Conservation (phyloP, 1,284 basidiomycete species). For the Papiliotrema laurentii region DNA sequence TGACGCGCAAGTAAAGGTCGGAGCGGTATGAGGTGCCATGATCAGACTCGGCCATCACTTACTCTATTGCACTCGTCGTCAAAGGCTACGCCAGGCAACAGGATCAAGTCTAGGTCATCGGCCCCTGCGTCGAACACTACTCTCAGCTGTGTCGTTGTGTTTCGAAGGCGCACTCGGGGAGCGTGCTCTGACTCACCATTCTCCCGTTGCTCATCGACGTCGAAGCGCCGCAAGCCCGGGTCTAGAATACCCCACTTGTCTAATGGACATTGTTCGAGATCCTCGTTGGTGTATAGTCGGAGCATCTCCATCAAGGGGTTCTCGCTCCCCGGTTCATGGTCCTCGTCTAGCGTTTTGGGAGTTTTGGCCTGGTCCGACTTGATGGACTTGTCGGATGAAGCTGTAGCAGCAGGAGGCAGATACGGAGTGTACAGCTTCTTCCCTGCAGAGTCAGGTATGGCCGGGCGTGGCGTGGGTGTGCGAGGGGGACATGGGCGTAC, state of each 20-base stretch:
- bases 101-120: constrained; percentile 36
- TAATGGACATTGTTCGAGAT: constrained; percentile 32
- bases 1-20: neutral
- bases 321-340: neutral
- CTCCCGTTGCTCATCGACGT: constrained; percentile 23
- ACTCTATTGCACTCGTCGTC: constrained; percentile 42
- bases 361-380: neutral
- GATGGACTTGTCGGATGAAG: neutral
- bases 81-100: constrained; percentile 46
- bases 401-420: constrained; percentile 14
- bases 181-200: constrained; percentile 38
- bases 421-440: constrained; percentile 40
- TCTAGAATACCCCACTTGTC: constrained; percentile 49
- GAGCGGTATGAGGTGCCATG: too few relatives aligned
- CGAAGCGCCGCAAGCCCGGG: constrained; percentile 29
- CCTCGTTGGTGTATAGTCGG: constrained; percentile 35
- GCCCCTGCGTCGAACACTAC: neutral
- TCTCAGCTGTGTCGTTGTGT: neutral
- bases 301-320: constrained; percentile 39
- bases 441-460: constrained; percentile 10
- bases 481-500: constrained; percentile 13
- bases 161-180: too few relatives aligned
- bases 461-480: neutral
- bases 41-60: too few relatives aligned
- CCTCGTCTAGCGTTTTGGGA: constrained; percentile 4